Base-by-base conservation (phyloP, 1,284 basidiomycete species). In the Trichosporon ovoides region DNA sequence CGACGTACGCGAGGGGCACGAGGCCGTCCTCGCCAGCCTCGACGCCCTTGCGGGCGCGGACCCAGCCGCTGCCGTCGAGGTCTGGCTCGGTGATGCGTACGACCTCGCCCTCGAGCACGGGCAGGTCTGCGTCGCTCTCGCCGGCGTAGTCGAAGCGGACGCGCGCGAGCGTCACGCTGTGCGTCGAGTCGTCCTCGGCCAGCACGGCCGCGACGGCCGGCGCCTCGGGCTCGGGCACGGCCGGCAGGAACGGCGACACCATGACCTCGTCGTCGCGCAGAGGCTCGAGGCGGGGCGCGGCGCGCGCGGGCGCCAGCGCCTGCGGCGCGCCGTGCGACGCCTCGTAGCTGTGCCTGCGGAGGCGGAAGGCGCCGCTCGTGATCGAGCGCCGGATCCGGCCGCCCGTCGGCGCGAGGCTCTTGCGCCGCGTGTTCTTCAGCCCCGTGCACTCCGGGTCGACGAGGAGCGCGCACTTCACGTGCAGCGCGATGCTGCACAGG, bases 41-140 rank as follows among this genome's bases (percentile, higher is more conserved):
- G 18, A 65, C 34, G 3, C 59, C 57, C 13, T 53, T 54, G 11
- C 64, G 52, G 1, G 59, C 57, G 28, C 55, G 57, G 43, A 59
- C 35, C 64, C 64, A 66, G 16, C 64, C 64, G 20, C 18, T 38
- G 7, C 61, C 61, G 37, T 60, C 59, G 10, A 65, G 43, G 53
- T 65, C 63, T 2, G 57, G 62, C 56, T 66, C 64, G 38, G 63
- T 19, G 31, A 66, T 24, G 31, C 59, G 56, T n/a, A 66, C 51
- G 3, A 66, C 52, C 51, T 62, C 59, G 20, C 64, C 64, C 9
- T 12, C 43, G 37, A 19, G 13, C 5, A 57, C 36, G 14, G 22
- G 19, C 6, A 63, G 36, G 48, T 63, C 61, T 6, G 38, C 37
- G 20, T 22, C 22, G 18, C 55, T 51, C 0, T 22, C 54, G 14